A percentile compares a stretch with the other conserved stretches of the same genome.
Evolutionary conservation across 768 basidiomycete species (phyloP).

Genomic region (Boletus subparvulus): DNA sequence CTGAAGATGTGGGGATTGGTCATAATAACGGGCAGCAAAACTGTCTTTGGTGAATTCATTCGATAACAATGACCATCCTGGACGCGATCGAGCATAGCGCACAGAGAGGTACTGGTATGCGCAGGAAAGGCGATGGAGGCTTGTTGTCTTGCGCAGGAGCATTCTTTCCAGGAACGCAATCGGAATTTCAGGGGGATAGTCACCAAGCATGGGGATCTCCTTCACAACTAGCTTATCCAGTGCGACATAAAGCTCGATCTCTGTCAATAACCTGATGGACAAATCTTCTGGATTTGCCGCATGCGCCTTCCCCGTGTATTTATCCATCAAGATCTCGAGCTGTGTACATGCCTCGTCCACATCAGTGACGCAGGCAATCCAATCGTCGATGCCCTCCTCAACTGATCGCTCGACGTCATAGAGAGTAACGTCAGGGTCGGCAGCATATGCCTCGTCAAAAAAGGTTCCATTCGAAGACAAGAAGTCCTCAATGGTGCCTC

Average conservation of each 20-base stretch:
- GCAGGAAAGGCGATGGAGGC: conserved; percentile 26
- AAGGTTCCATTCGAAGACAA: conserved; percentile 12
- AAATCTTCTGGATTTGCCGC: conserved; percentile 31
- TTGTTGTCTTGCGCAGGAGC: conserved; percentile 27
- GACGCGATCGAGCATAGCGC: conserved; percentile 24
- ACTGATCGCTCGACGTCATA: conserved; percentile 39
- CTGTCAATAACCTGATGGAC: conserved; percentile 41
- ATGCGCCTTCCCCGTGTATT: conserved; percentile 26
- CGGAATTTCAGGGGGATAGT: conserved; percentile 34
- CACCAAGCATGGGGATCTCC: conserved; percentile 25
- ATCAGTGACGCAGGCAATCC: conserved; percentile 23
- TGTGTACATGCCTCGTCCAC: conserved; percentile 8
- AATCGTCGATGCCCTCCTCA: conserved; percentile 30
- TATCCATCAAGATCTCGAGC: conserved; percentile 16
- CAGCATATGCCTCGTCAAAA: conserved; percentile 1
- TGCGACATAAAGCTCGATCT: conserved; percentile 35
- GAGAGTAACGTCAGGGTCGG: conserved; percentile 22
- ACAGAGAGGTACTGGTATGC: conserved; percentile 31
- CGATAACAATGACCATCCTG: conserved; percentile 33
- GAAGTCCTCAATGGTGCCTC: conserved; percentile 15
- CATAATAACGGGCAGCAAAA: conserved; percentile 39
- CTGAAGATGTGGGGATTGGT: conserved; percentile 22
- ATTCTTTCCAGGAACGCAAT: conserved; percentile 18
- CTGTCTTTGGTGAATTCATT: conserved; percentile 13
- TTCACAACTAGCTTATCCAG: conserved; percentile 28